These are phyloP conservation scores for Oenanthe javanica DNA, from an alignment of 140 eudicot genomes.

Conservation along the genomic window DNA sequence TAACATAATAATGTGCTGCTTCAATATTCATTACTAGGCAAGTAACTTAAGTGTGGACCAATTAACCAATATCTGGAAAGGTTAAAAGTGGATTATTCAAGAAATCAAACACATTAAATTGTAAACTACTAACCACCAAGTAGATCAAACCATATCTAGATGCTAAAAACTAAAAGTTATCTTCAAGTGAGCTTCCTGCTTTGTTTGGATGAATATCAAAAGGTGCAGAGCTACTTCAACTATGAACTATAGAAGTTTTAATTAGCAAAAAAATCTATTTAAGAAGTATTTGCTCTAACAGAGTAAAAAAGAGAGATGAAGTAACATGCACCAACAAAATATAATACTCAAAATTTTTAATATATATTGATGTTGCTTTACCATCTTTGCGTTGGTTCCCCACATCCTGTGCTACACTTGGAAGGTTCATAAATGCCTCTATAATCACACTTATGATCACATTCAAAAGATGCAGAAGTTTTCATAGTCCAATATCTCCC, in stretches of 20 bases:
- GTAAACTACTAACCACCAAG: background rate
- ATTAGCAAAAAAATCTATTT: background rate
- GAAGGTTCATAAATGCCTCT: conserved; percentile 82
- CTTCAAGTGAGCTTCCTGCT: background rate
- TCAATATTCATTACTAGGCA: background rate
- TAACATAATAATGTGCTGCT: background rate
- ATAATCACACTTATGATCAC: conserved; percentile 73
- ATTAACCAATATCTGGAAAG: background rate
- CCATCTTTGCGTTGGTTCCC: conserved; percentile 98
- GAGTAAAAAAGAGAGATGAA: background rate
- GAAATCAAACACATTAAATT: background rate
- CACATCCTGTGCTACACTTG: conserved; percentile 83
- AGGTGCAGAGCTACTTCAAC: background rate
- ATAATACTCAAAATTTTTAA: background rate
- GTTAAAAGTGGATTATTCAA: background rate
- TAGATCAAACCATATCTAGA: background rate
- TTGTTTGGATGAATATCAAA: background rate
- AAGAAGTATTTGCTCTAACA: background rate
- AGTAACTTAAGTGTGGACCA: background rate
- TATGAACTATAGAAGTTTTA: background rate
- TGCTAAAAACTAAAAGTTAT: background rate
- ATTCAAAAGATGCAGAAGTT: conserved; percentile 43
- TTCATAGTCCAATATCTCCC: conserved; percentile 95
- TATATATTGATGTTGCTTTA: conserved; percentile 17
- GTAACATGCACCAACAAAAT: background rate